These are phyloP conservation scores for Kluyveromyces siamensis DNA, from an alignment of 805 yeast species.

Conservation along the genomic window DNA sequence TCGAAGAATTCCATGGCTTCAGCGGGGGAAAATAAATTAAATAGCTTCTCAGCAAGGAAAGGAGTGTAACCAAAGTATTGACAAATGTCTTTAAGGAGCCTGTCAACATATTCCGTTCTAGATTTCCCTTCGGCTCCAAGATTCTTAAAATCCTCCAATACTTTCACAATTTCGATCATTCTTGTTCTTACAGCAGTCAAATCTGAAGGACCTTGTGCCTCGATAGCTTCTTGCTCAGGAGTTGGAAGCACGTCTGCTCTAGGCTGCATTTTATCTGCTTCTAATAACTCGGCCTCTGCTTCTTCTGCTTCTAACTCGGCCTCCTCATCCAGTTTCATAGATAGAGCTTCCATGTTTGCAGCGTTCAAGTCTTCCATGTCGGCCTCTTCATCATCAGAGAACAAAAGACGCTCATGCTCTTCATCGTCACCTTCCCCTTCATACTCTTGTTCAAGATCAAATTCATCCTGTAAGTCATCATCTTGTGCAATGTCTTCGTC, in stretches of 20 bases:
- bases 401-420: slow-evolving; percentile 51
- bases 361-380: slow-evolving; percentile 67
- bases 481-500: slow-evolving; percentile 30
- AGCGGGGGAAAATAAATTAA: slow-evolving; percentile 82
- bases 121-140: slow-evolving; percentile 80
- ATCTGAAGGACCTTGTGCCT: slow-evolving; percentile 54
- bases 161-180: slow-evolving; percentile 91
- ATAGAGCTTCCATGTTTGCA: slow-evolving; percentile 73
- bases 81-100: slow-evolving; percentile 77
- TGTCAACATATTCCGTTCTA: slow-evolving; percentile 71
- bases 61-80: slow-evolving; percentile 90
- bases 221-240: slow-evolving; percentile 51
- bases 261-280: slow-evolving; percentile 53
- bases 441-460: slow-evolving; percentile 53
- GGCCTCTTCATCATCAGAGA: slow-evolving; percentile 69
- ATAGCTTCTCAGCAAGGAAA: slow-evolving; percentile 87
- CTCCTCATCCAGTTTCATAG: slow-evolving; percentile 54
- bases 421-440: slow-evolving; percentile 33
- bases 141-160: slow-evolving; percentile 78
- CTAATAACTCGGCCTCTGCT: slow-evolving; percentile 52
- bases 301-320: slow-evolving; percentile 52
- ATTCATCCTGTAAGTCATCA: slow-evolving; percentile 33
- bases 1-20: slow-evolving; percentile 98
- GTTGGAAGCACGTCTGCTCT: slow-evolving; percentile 72
- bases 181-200: slow-evolving; percentile 80